Conservation (phyloP, 345 rosid species). For the Eucalyptus erythrocorys region DNA sequence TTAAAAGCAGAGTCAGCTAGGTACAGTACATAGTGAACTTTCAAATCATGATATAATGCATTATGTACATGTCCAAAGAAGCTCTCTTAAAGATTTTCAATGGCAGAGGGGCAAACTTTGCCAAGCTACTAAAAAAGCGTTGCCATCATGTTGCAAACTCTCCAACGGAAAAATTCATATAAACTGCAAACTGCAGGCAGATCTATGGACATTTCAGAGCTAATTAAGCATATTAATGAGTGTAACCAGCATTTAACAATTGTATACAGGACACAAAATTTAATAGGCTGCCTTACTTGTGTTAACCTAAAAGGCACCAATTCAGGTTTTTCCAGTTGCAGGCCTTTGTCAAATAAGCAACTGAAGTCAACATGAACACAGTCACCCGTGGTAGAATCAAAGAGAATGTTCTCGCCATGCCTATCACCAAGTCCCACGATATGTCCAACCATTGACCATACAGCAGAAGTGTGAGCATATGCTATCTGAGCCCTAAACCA, state of each 20-base stretch:
- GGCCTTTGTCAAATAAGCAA: slow-evolving; percentile 94
- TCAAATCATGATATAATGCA: background rate
- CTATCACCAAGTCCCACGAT: slow-evolving; percentile 96
- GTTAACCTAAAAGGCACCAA: slow-evolving; percentile 96
- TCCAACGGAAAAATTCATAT: background rate
- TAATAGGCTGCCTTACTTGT: slow-evolving; percentile 35
- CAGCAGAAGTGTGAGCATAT: slow-evolving; percentile 95
- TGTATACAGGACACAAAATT: background rate
- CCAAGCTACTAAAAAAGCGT: background rate
- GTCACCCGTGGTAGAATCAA: slow-evolving; percentile 97
- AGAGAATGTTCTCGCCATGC: slow-evolving; percentile 97
- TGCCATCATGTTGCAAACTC: background rate
- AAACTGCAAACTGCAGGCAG: background rate
- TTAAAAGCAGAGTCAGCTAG: background rate
- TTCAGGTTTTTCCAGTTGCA: slow-evolving; percentile 97
- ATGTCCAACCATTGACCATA: slow-evolving; percentile 99
- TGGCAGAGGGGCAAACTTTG: background rate
- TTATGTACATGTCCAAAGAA: background rate
- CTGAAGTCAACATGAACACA: slow-evolving; percentile 99
- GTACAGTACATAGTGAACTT: background rate
- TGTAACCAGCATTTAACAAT: background rate
- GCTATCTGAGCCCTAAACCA: slow-evolving; percentile 98
- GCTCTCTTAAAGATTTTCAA: background rate
- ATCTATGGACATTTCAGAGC: background rate
- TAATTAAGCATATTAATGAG: background rate